Evolutionary conservation across 345 rosid species (phyloP), one percentile per base, ranked within the genome.

Genomic region (Psidium guajava): DNA sequence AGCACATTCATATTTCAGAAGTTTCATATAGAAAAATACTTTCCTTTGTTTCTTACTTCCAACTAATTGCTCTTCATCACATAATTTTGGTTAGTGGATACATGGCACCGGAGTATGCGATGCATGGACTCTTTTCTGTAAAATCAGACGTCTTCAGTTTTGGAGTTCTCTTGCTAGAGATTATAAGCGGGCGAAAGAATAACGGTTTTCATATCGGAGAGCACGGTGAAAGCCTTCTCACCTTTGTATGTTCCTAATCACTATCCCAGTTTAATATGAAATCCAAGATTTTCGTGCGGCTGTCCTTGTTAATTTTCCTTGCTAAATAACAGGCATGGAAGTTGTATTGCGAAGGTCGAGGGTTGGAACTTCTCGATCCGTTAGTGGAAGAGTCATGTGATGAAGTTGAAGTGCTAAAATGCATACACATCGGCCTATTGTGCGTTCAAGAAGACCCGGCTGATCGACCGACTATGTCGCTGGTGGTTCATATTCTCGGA

Each of bases 81-180:
- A 42, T 49, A 47, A 28, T 9, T 49, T 6, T 18, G 52, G 27
- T 61, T 42, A 90, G 91, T 27, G 92, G 88, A 28, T 91, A 86
- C 56, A 92, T 92, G 94, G 87, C 92, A 0, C 91, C 92, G 0
- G 91, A 92, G 51, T 92, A 92, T 61, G 89, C 89, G 0, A 85
- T 73, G 84, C 55, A 85, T 47, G 92, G 93, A 13, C 77, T 82
- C 25, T 88, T 91, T 77, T 90, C 92, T 0, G 54, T 91, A 40
- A 92, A 92, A 82, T 88, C 90, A 0, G 92, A 86, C 14, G 85
- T 86, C 24, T 86, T 83, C 13, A 86, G 86, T 54, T 86, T 86
- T 21, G 88, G 86, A 80, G 84, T 86, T 56, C 58, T 86, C 54
- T 25, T 83, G n/a, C 64, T 86, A 1, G 88, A 86, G 84, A 86